Evolutionary conservation across 2,329 filamentous ascomycete genomes (phyloP), one percentile per base, ranked within the genome.

Genomic region (Apiospora sp.): DNA sequence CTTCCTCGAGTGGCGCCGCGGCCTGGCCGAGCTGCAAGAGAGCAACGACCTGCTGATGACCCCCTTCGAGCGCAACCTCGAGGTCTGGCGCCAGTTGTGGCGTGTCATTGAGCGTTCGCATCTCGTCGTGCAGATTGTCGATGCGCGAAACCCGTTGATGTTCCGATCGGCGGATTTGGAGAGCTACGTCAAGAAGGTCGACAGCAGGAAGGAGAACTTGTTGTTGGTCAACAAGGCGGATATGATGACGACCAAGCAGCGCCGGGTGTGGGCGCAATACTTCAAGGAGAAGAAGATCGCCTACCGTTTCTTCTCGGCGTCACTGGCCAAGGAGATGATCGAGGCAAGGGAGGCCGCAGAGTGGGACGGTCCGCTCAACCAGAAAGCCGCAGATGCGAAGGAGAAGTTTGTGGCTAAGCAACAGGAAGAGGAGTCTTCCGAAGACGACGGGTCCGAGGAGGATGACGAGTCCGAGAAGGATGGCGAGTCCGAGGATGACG

Each of bases 61-160:
- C 0, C 96, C 96, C 0, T 99, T 99, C 79, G 96, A 99, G 87
- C 90, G 96, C 73, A 99, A 99, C 81, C 81, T 99, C 74, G 97
- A 99, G 80, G 96, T 99, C 41, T 99, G 96, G 96, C 91, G 96
- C 81, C 96, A 99, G 83, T 81, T 99, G 78, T 99, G 96, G 96
- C 91, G 96, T 84, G 96, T 99, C 73, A 98, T 99, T 78, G 96
- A 99, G 86, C 89, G 96, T 74, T 98, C 95, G 22, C 96, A 99
- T 82, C 86, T 99, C 54, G 90, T 99, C 4, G 96, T 99, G 48
- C 96, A 99, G 86, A 99, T 99, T 85, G 96, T 99, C 71, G 96
- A 99, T 85, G 96, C 97, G 12, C 89, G 96, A 79, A 98, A 98
- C 82, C 96, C 96, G 2, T 86, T 99, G 24, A 89, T 98, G 77